Evolutionary conservation across 768 basidiomycete species (phyloP), one percentile per base, ranked within the genome.

Genomic region (Serendipita sp.): DNA sequence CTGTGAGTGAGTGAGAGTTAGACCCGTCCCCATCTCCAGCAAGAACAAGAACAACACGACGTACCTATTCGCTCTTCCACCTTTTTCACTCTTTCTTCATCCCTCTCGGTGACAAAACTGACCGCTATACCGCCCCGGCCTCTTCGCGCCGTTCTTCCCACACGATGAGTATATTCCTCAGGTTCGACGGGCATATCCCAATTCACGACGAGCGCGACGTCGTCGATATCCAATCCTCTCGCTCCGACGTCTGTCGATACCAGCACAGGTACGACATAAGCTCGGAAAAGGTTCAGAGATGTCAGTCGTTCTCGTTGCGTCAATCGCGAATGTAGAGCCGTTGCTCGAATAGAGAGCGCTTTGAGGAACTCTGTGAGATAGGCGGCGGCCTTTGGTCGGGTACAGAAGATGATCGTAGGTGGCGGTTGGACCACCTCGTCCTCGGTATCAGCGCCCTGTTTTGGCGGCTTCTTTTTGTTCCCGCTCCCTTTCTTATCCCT

Each of bases 91-190:
- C 86, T 78, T 64, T 91, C 86, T 70, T 94, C 91, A 72, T 98
- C 96, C 48, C 82, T 78, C 75, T 98, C 95, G 1, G 95, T 96
- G 63, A 98, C 89, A 71, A 98, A 90, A 70, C 93, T 98, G 34
- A 98, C 79, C 0, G 92, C 92, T 58, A 93, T 76, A 70, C 96
- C 96, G 2, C 87, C 89, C 70, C 83, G 80, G 3, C 96, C 96
- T 10, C 87, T 89, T 70, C 93, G 85, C 35, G 93, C 93, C 28
- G 93, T 97, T 71, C 93, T 76, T 48, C 93, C 93, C 0, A 99
- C 96, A 24, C 96, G 83, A 76, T 99, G 96, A 1, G 92, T 89
- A 71, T 99, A 99, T 72, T 95, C 94, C 73, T 95, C 95, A 3
- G 91, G 80, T 71, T 86, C 85, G 11, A 80, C 78, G 13, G 96